Evolutionary conservation across 192 early-diverging fungal species (phyloP).

Genomic region (Mortierella claussenii): DNA sequence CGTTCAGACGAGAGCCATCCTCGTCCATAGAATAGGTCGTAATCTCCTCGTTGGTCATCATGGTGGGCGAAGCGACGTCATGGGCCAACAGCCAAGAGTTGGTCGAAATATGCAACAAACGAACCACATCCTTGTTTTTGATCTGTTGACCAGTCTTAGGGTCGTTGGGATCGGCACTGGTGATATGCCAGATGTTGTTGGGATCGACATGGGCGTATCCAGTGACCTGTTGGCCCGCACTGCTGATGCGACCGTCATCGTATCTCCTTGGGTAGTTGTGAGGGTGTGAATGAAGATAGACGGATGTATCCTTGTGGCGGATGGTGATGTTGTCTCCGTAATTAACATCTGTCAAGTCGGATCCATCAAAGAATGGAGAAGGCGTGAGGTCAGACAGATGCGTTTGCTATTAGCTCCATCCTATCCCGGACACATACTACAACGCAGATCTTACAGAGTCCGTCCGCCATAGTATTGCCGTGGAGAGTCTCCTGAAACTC

Average conservation of each 20-base stretch:
- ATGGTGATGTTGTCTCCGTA: slow-evolving; percentile 86
- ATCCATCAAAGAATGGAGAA: no score
- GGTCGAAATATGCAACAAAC: slow-evolving; percentile 75
- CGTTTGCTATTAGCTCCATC: no score
- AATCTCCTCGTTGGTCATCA: slow-evolving; percentile 74
- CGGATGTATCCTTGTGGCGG: slow-evolving; percentile 79
- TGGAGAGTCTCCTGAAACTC: slow-evolving; percentile 86
- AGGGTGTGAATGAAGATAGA: slow-evolving; percentile 82
- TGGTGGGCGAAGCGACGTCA: slow-evolving; percentile 70
- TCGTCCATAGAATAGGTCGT: slow-evolving; percentile 68
- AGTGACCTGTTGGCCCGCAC: slow-evolving; percentile 88
- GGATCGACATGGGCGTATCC: slow-evolving; percentile 81
- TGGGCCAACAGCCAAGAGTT: slow-evolving; percentile 68
- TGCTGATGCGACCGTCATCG: slow-evolving; percentile 90
- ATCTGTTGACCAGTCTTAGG: slow-evolving; percentile 57
- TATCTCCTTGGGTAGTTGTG: slow-evolving; percentile 89
- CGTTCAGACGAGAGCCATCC: slow-evolving; percentile 65
- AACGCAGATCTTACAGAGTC: slow-evolving; percentile 56
- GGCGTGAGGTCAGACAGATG: no score
- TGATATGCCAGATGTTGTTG: slow-evolving; percentile 73
- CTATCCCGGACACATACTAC: background rate
- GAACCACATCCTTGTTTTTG: slow-evolving; percentile 80
- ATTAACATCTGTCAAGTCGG: slow-evolving; percentile 71
- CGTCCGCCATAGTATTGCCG: slow-evolving; percentile 78
- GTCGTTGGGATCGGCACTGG: slow-evolving; percentile 51